phyloP scores from a whole-genome alignment of 495 filamentous ascomycete genomes.

The Daldinia vernicosa region DNA sequence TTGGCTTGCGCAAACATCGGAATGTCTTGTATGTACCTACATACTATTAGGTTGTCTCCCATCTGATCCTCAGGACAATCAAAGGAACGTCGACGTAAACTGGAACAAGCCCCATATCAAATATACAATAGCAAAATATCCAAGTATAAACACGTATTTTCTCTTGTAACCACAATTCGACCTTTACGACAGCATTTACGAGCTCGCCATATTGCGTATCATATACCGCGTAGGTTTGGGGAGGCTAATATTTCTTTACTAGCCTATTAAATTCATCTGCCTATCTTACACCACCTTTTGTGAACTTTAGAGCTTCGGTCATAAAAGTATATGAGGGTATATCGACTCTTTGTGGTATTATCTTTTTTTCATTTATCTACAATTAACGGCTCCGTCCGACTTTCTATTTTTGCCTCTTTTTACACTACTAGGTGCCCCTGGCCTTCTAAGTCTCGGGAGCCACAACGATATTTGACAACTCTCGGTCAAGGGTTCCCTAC shows the following conservation, averaged over 20 bases:
- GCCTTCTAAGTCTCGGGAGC: neutral
- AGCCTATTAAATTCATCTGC: neutral
- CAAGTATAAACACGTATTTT: neutral
- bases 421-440: neutral
- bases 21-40: neutral
- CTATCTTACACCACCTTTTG: neutral
- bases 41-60: neutral
- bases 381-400: neutral
- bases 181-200: neutral
- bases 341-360: neutral
- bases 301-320: too few species aligned
- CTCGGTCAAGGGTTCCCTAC: conserved; percentile 20
- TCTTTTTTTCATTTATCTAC: neutral
- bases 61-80: neutral
- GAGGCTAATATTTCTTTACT: neutral
- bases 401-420: neutral
- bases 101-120: too few species aligned
- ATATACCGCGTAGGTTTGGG: neutral
- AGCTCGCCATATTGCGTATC: neutral
- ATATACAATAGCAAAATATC: neutral
- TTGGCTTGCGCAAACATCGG: neutral
- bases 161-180: neutral
- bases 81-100: neutral
- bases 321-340: too few species aligned
- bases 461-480: conserved; percentile 22